These are phyloP conservation scores for Camellia sinensis DNA, from an alignment of 148 eudicot species.

Conservation along the genomic window DNA sequence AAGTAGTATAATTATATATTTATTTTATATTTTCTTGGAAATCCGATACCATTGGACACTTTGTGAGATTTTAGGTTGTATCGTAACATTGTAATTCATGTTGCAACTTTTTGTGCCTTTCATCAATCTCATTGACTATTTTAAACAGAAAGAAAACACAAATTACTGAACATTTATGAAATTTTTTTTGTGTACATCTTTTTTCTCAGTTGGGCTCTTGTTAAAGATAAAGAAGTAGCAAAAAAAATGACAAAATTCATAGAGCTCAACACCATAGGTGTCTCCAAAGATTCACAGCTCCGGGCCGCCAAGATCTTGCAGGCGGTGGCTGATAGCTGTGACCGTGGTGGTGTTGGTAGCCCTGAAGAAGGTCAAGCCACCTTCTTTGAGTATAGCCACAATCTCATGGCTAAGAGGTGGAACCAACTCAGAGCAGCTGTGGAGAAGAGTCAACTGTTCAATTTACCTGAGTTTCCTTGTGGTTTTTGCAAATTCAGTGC, in stretches of 20 bases:
- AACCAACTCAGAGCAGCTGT: slow-evolving; percentile 65
- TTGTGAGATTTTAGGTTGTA: no score
- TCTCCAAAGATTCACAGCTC: slow-evolving; percentile 89
- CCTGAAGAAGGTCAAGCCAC: slow-evolving; percentile 18
- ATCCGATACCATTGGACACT: no score
- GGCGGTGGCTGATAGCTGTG: slow-evolving; percentile 58
- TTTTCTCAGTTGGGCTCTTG: slow-evolving; percentile 82
- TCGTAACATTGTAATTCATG: no score
- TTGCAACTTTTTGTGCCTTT: no score
- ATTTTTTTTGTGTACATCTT: not conserved
- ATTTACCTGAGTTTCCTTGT: slow-evolving; percentile 60
- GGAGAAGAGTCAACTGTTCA: slow-evolving; percentile 42
- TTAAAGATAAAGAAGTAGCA: slow-evolving; percentile 73
- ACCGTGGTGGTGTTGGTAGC: slow-evolving; percentile 16
- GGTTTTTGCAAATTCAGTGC: slow-evolving; percentile 60
- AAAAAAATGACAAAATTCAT: slow-evolving; percentile 83
- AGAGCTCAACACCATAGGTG: slow-evolving; percentile 87
- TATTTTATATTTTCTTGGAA: no score
- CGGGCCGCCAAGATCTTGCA: slow-evolving; percentile 88
- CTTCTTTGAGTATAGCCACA: slow-evolving; percentile 61
- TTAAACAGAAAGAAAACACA: not conserved
- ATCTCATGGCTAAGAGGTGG: slow-evolving; percentile 68
- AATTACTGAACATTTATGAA: not conserved
- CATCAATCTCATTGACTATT: no score
- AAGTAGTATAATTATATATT: no score